Evolutionary conservation across 768 basidiomycete genomes (phyloP).

Genomic region (Sistotremastrum niveocremeum): DNA sequence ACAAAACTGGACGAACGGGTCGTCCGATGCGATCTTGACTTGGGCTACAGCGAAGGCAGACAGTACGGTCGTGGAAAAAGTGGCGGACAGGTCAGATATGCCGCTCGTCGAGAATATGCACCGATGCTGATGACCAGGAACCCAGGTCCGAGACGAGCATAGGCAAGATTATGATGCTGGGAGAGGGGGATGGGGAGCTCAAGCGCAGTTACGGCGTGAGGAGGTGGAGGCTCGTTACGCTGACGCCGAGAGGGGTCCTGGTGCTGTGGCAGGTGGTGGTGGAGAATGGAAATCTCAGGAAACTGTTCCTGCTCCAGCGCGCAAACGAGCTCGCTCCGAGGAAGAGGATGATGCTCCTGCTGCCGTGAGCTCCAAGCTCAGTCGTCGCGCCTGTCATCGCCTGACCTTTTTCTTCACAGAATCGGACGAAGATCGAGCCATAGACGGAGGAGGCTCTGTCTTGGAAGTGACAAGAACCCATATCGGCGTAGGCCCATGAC

Average conservation of each 20-base stretch:
- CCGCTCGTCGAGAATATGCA: too few species aligned
- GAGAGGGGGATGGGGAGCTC: conserved; percentile 89
- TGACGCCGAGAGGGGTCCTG: conserved; percentile 67
- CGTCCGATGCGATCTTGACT: conserved; percentile 93
- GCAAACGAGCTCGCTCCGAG: conserved; percentile 65
- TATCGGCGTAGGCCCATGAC: too few species aligned
- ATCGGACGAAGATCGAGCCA: background rate
- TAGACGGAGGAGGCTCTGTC: conserved; percentile 1
- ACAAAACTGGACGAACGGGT: conserved; percentile 98
- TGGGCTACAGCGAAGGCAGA: conserved; percentile 91
- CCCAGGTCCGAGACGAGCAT: conserved; percentile 80
- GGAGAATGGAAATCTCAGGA: conserved; percentile 68
- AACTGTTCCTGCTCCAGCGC: conserved; percentile 20
- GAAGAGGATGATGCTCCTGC: conserved; percentile 53
- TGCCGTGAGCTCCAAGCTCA: conserved; percentile 29
- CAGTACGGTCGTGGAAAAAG: conserved; percentile 97
- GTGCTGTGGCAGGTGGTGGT: conserved; percentile 71
- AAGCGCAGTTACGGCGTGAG: conserved; percentile 68
- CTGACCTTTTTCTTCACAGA: background rate
- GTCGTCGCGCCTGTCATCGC: background rate
- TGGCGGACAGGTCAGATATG: conserved; percentile 62
- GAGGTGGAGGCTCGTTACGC: conserved; percentile 81
- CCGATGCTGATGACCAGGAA: too few species aligned
- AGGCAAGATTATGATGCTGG: conserved; percentile 95
- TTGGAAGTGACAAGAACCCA: conserved; percentile 1